Evolutionary conservation across 345 rosid species (phyloP), one percentile per base, ranked within the genome.

Genomic region (Mercurialis annua): DNA sequence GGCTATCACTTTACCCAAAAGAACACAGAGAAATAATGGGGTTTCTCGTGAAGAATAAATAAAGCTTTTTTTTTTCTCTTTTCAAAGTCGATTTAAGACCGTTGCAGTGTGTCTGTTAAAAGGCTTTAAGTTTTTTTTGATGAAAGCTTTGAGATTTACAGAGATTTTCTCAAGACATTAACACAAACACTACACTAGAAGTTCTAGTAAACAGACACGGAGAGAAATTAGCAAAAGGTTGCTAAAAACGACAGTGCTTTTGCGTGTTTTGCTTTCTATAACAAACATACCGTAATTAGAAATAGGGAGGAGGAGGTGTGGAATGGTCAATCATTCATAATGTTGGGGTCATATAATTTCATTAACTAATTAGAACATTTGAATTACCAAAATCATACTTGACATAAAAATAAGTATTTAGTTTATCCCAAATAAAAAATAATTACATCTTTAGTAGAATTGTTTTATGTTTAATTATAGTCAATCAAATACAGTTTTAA

Each of bases 31-130:
- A 43, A 40, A 43, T 44, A 29, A 14, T 11, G 11, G 5, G 66
- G 56, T 59, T 66, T 74, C 76, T 24, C 72, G 78, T 61, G 78
- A 72, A 70, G 69, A 75, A 74, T 64, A 48, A 44, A 77, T n/a
- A 82, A 74, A 51, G 70, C 54, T 4, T 52, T 71, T 65, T 53
- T 59, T 73, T 71, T 77, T 68, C 17, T 40, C 4, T 36, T 36
- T 36, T 36, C 5, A 36, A 36, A 3, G n/a, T n/a, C n/a, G n/a
- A 36, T 36, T 36, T 3, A 36, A 64, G 76, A 50, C 68, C 77
- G 68, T 62, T 73, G 76, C 76, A 73, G 11, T n/a, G 16, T 58
- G 11, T 24, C 34, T 12, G 1, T 11, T 20, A 34, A 3, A 6
- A 52, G n/a, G n/a, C n/a, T n/a, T n/a, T n/a, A n/a, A n/a, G n/a